Conservation (phyloP, 768 basidiomycete genomes). For the Rhodotorula kratochvilovae region DNA sequence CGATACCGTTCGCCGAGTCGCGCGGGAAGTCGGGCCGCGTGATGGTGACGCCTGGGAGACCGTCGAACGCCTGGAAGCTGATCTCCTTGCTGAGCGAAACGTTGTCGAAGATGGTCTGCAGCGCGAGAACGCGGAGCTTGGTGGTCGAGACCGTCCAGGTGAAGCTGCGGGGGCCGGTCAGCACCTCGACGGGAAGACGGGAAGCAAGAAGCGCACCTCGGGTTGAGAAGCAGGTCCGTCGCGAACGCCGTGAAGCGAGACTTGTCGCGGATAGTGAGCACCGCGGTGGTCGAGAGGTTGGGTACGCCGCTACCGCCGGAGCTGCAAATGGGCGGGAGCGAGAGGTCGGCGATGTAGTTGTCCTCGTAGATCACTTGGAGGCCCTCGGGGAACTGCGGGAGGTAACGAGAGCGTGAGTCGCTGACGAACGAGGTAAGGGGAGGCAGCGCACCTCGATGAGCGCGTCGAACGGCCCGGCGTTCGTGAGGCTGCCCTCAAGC, state of each 20-base stretch:
- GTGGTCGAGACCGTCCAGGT: conserved; percentile 66
- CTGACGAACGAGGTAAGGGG: too few species aligned
- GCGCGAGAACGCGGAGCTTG: conserved; percentile 61
- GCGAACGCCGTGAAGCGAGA: conserved; percentile 56
- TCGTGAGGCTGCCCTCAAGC: conserved; percentile 46
- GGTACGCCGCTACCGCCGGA: conserved; percentile 65
- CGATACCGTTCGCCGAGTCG: conserved; percentile 27
- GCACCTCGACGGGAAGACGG: not conserved
- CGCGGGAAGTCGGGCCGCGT: conserved; percentile 63
- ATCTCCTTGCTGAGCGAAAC: conserved; percentile 58
- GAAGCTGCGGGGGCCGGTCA: conserved; percentile 48
- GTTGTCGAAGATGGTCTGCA: conserved; percentile 66
- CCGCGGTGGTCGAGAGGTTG: conserved; percentile 57
- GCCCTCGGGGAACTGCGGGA: conserved; percentile 56
- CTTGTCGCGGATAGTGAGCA: conserved; percentile 58
- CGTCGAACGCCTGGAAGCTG: conserved; percentile 57
- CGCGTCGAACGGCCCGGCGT: conserved; percentile 63
- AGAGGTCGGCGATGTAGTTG: conserved; percentile 60
- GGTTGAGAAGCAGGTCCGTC: conserved; percentile 49
- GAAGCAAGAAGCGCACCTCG: not conserved
- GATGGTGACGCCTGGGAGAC: conserved; percentile 61
- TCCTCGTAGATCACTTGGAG: conserved; percentile 64
- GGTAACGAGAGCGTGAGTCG: too few species aligned
- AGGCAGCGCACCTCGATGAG: conserved; percentile 50
- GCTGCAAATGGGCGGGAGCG: conserved; percentile 63